Percentiles rank a stretch among this genome's conserved stretches.
These are phyloP conservation scores for Nicotiana undulata DNA, from an alignment of 257 asterid genomes.

Conservation along the genomic window DNA sequence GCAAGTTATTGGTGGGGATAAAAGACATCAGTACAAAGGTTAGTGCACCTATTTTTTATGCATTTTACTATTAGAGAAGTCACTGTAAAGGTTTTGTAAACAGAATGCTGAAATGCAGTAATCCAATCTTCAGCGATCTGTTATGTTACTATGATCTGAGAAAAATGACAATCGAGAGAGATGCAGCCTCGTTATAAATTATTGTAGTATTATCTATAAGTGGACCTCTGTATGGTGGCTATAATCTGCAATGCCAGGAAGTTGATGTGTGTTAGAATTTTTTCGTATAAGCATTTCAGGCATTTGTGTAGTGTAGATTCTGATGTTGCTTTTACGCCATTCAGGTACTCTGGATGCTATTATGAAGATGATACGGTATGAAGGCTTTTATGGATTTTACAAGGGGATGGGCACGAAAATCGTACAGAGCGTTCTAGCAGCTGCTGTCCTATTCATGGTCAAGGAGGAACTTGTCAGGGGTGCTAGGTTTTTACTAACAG, in stretches of 20 bases:
- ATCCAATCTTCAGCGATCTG: not conserved
- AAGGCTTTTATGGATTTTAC: constrained; percentile 79
- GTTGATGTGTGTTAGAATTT: not conserved
- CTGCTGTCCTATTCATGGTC: constrained; percentile 93
- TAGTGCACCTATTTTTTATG: not conserved
- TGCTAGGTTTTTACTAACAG: constrained; percentile 67
- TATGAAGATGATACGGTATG: constrained; percentile 72
- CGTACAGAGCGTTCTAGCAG: constrained; percentile 93
- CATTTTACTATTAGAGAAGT: not conserved
- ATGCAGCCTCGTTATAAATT: not conserved
- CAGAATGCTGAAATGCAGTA: not conserved
- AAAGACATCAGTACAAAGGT: constrained; percentile 79
- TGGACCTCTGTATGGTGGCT: not conserved
- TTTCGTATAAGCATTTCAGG: too few relatives aligned
- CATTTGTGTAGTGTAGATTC: not conserved
- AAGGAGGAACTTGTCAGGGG: constrained; percentile 93
- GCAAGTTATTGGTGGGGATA: constrained; percentile 56
- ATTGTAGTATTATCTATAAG: not conserved
- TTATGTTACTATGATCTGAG: not conserved
- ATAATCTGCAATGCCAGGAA: not conserved
- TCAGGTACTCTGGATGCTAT: constrained; percentile 90
- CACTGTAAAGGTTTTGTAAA: not conserved
- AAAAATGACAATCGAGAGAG: not conserved
- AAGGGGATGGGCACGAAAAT: constrained; percentile 96
- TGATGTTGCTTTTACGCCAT: not conserved